Evolutionary conservation across 495 filamentous ascomycete genomes (phyloP), one percentile per base, ranked within the genome.

Genomic region (Tuber indicum): DNA sequence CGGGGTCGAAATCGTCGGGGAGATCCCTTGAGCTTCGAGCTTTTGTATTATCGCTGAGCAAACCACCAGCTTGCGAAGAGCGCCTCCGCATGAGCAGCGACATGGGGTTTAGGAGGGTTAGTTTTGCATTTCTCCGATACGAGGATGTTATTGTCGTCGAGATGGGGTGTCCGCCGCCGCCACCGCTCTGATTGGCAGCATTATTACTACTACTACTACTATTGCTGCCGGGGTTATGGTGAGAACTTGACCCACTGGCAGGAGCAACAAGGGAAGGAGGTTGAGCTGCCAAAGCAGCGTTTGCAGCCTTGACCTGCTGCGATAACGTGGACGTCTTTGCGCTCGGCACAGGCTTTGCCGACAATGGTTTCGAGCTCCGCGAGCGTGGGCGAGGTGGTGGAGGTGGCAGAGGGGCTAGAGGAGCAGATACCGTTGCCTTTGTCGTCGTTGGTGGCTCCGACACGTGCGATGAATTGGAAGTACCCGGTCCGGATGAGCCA

Each of bases 41-140:
- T 26, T 26, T 84, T 77, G 69, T 82, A 79, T 52, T 86, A 77
- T 82, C 79, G 26, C 58, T 16, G n/a, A 75, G 58, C n/a, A 70
- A 41, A 16, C 72, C 32, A 16, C 74, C 42, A 7, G 75, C 52
- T 73, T 90, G 89, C 2, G 86, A 87, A 16, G 89, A 88, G 72
- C 90, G 86, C 70, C 91, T 86, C 42, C 90, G 87, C 77, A 90
- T 88, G 70, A 93, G 86, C 14, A 93, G 86, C 14, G 90, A 88
- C 89, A 93, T 92, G 19, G 91, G 91, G 80, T 93, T 93, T 47
- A 90, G 85, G 3, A 92, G 87, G 78, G 90, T 89, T 23, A 92
- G 87, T 86, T 89, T 91, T 26, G 88, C 86, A 79, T 90, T 91
- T 19, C 87, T 75, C 23, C 77, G 70, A 43, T 78, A 78, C 36